phyloP scores from a whole-genome alignment of 768 basidiomycete genomes.

The Calocybe cyanea region DNA sequence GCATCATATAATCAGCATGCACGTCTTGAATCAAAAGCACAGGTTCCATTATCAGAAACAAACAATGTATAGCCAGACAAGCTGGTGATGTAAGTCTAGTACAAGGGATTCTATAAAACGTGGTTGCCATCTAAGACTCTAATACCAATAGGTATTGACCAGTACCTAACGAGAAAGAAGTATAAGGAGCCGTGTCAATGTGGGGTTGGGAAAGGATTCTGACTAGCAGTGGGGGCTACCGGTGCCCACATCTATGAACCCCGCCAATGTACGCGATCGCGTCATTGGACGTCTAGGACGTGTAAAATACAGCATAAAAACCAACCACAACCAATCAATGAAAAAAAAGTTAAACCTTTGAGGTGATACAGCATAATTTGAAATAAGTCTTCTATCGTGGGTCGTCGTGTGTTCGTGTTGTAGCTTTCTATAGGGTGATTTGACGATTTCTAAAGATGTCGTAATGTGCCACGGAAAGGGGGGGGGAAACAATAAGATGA shows the following conservation, averaged over 20 bases:
- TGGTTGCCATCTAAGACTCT: too few species aligned
- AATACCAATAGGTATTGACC: too few species aligned
- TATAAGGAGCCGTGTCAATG: too few species aligned
- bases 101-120: too few species aligned
- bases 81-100: not conserved
- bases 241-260: too few species aligned
- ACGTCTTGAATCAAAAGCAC: conserved; percentile 6
- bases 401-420: too few species aligned
- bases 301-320: not conserved
- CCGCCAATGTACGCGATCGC: too few species aligned
- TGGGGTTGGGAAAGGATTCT: too few species aligned
- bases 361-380: conserved; percentile 10
- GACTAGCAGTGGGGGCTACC: too few species aligned
- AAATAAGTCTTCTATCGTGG: conserved; percentile 16
- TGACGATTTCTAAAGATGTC: not conserved
- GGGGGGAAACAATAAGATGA: not conserved
- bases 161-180: too few species aligned
- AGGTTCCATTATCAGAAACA: not conserved
- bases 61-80: not conserved
- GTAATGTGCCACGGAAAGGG: not conserved
- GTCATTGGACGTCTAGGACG: too few species aligned
- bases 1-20: conserved; percentile 1
- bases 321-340: not conserved
- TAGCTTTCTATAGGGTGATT: too few species aligned
- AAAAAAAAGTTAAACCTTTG: not conserved